These are phyloP conservation scores for Penicillium polonicum DNA, from an alignment of 2,329 filamentous ascomycete genomes.

Conservation along the genomic window DNA sequence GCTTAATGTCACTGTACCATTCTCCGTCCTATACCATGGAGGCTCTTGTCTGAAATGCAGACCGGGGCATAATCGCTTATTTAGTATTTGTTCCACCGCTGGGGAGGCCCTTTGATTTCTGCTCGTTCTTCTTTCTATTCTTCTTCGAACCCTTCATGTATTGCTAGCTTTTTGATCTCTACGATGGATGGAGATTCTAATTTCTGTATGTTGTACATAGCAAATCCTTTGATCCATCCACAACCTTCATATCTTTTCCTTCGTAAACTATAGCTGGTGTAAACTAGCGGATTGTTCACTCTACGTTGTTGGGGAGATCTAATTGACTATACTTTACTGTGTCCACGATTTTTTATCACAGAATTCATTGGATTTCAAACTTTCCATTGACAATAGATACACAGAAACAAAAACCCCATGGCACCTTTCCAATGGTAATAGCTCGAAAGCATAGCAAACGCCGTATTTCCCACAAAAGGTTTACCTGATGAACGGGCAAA, in stretches of 20 bases:
- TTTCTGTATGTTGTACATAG: slow-evolving; percentile 28
- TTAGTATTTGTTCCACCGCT: slow-evolving; percentile 5
- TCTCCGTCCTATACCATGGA: slow-evolving; percentile 8
- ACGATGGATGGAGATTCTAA: slow-evolving; percentile 13
- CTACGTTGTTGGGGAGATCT: neutral
- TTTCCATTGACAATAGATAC: slow-evolving; percentile 1
- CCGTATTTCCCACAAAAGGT: neutral
- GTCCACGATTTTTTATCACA: neutral
- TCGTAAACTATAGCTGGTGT: neutral
- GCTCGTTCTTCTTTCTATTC: slow-evolving; percentile 1
- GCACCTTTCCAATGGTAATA: neutral
- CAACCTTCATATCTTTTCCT: neutral
- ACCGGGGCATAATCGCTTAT: slow-evolving; percentile 5
- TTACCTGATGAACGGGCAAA: neutral
- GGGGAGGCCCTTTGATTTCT: slow-evolving; percentile 1
- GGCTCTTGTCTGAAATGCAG: slow-evolving; percentile 8
- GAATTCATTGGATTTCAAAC: neutral
- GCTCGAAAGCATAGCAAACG: neutral
- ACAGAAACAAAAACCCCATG: neutral
- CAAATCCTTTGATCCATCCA: slow-evolving; percentile 7
- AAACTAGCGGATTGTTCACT: neutral
- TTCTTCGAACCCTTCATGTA: slow-evolving; percentile 22
- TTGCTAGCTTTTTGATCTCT: slow-evolving; percentile 20
- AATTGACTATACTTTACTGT: neutral
- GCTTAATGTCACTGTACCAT: slow-evolving; percentile 11